Percentiles rank a stretch among this genome's conserved stretches.
These are phyloP conservation scores for Alectoria sarmentosa DNA, from an alignment of 495 filamentous ascomycete species.

Conservation along the genomic window DNA sequence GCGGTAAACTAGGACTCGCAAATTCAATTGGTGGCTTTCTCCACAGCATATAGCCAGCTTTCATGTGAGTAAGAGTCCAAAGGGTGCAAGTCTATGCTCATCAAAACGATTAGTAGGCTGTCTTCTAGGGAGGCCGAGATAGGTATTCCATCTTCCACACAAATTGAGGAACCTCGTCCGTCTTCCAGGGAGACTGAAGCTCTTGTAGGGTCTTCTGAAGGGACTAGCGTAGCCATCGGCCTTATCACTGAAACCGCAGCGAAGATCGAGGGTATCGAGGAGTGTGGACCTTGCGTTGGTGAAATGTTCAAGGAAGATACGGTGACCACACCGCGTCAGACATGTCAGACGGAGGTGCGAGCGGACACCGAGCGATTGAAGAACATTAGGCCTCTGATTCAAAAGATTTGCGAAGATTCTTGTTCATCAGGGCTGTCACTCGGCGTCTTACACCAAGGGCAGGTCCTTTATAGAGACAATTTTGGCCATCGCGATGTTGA, in stretches of 20 bases:
- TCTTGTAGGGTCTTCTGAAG: neutral
- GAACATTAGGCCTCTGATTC: constrained; percentile 4
- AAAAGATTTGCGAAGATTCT: constrained; percentile 4
- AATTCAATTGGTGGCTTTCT: neutral
- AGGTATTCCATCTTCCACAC: neutral
- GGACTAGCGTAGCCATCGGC: neutral
- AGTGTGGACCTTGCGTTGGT: neutral
- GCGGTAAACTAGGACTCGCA: neutral
- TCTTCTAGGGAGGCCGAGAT: neutral
- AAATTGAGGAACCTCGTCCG: neutral
- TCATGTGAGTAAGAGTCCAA: neutral
- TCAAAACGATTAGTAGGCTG: neutral
- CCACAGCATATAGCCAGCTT: neutral
- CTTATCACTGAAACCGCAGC: neutral
- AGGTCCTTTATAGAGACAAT: constrained; percentile 24
- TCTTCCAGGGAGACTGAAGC: neutral
- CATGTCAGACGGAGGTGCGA: neutral
- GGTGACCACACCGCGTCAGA: neutral
- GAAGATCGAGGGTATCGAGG: neutral
- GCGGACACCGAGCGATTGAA: neutral
- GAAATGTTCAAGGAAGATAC: neutral
- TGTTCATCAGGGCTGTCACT: constrained; percentile 16
- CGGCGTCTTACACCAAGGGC: constrained; percentile 28
- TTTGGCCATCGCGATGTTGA: constrained; percentile 29
- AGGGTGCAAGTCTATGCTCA: neutral